A percentile compares a stretch with the other conserved stretches of the same genome.
Evolutionary conservation across 257 asterid species (phyloP).

Genomic region (Orobanche coerulescens): DNA sequence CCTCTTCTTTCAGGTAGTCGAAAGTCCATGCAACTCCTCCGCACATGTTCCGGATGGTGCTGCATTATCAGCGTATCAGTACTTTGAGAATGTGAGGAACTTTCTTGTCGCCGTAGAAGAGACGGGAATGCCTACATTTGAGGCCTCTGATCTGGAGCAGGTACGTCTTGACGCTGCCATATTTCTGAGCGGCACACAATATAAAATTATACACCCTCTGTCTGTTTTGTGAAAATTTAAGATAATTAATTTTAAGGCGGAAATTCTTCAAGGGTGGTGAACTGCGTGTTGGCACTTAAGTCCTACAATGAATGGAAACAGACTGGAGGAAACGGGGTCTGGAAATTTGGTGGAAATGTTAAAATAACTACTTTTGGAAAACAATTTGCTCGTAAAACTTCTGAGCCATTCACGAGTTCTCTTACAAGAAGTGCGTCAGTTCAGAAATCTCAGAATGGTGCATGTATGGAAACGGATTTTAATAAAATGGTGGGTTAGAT

Average conservation of each 20-base stretch:
- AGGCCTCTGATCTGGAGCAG: slow-evolving; percentile 92
- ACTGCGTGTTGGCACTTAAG: slow-evolving; percentile 75
- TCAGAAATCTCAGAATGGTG: slow-evolving; percentile 44
- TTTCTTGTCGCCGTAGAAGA: slow-evolving; percentile 84
- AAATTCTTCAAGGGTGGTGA: slow-evolving; percentile 73
- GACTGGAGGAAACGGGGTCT: slow-evolving; percentile 55
- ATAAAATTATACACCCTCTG: too few relatives aligned
- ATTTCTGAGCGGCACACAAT: too few relatives aligned
- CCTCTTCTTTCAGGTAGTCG: slow-evolving; percentile 57
- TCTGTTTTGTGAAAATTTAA: too few relatives aligned
- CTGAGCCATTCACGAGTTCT: slow-evolving; percentile 64
- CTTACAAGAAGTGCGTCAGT: slow-evolving; percentile 46
- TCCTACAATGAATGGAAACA: slow-evolving; percentile 73
- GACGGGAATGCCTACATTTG: slow-evolving; percentile 81
- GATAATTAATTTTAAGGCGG: slow-evolving; percentile 52
- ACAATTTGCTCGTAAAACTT: slow-evolving; percentile 62
- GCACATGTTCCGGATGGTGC: slow-evolving; percentile 72
- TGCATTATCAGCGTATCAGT: slow-evolving; percentile 80
- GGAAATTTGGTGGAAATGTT: slow-evolving; percentile 85
- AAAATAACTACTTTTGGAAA: slow-evolving; percentile 49
- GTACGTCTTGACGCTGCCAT: slow-evolving; percentile 28
- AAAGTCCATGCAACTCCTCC: slow-evolving; percentile 62
- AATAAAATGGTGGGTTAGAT: slow-evolving; percentile 45
- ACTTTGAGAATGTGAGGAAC: slow-evolving; percentile 83
- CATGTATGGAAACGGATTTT: slow-evolving; percentile 33